Conservation (phyloP, 495 filamentous ascomycete species). For the Filosporella fistucella region DNA sequence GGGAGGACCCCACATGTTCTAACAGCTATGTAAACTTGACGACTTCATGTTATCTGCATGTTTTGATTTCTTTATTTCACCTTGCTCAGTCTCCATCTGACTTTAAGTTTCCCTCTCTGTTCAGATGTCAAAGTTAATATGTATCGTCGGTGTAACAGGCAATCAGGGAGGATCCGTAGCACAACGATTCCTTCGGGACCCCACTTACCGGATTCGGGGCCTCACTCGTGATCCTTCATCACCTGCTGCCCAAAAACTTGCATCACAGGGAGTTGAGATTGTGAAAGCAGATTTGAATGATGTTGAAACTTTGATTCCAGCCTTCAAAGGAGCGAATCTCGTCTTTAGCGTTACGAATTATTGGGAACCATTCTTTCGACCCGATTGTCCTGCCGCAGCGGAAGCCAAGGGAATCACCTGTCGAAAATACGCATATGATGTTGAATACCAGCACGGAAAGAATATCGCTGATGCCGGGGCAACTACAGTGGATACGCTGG, state of each 20-base stretch:
- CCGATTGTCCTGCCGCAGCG: conserved; percentile 23
- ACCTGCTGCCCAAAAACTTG: conserved; percentile 30
- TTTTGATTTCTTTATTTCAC: too few species aligned
- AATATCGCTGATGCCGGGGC: conserved; percentile 46
- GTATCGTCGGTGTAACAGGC: conserved; percentile 8
- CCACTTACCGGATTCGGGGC: conserved; percentile 35
- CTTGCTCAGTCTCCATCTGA: too few species aligned
- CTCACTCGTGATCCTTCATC: conserved; percentile 37
- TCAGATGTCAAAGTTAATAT: conserved; percentile 6
- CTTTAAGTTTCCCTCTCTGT: background rate
- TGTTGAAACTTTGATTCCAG: conserved; percentile 33
- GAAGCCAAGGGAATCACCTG: conserved; percentile 12
- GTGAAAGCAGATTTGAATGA: conserved; percentile 42
- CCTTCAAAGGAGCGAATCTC: conserved; percentile 40
- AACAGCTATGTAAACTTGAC: too few species aligned
- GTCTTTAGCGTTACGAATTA: conserved; percentile 55
- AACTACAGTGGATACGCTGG: conserved; percentile 25
- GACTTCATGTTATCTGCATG: too few species aligned
- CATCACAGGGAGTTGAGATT: conserved; percentile 40
- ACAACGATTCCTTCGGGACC: conserved; percentile 29
- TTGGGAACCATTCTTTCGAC: conserved; percentile 29
- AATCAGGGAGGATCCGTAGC: conserved; percentile 36
- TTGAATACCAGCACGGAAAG: conserved; percentile 4
- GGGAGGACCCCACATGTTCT: too few species aligned
- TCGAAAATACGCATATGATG: conserved; percentile 7